A percentile compares a stretch with the other conserved stretches of the same genome.
These are phyloP conservation scores for Pichia ethanolica DNA, from an alignment of 805 yeast species.

Conservation along the genomic window DNA sequence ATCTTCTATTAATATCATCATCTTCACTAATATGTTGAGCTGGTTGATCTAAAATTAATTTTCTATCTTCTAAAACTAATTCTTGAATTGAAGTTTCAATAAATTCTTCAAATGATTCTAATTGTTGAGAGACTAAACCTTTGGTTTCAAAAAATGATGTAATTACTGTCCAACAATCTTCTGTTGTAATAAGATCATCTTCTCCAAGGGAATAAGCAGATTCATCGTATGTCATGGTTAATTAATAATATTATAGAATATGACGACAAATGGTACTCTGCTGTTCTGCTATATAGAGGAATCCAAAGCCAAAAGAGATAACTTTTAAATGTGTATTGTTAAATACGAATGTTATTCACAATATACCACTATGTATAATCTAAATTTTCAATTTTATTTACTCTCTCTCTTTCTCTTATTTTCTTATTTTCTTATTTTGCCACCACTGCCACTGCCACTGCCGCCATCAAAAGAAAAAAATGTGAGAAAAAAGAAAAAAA, in stretches of 20 bases:
- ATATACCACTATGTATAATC: no score
- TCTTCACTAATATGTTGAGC: conserved; percentile 93
- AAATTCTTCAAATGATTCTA: conserved; percentile 97
- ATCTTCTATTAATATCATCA: conserved; percentile 85
- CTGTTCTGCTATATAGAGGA: no score
- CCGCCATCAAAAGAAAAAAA: no score
- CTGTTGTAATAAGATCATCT: conserved; percentile 83
- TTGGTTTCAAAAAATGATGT: conserved; percentile 93
- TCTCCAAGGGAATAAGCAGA: conserved; percentile 19
- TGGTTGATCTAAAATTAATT: conserved; percentile 91
- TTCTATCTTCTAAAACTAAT: conserved; percentile 91
- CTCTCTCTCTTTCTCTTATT: no score
- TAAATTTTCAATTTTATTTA: no score
- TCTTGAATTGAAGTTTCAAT: conserved; percentile 95
- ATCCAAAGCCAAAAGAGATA: no score
- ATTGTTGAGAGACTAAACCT: conserved; percentile 95
- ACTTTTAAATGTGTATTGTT: no score
- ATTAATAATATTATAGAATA: not conserved
- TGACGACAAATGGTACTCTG: not conserved
- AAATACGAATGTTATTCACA: no score
- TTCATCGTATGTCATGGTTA: conserved; percentile 11
- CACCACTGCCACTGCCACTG: no score
- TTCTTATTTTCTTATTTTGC: no score
- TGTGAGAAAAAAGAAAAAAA: no score
- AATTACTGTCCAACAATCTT: conserved; percentile 98